phyloP scores from a whole-genome alignment of 164 flowering plant species.

The Nymphaea colorata region DNA sequence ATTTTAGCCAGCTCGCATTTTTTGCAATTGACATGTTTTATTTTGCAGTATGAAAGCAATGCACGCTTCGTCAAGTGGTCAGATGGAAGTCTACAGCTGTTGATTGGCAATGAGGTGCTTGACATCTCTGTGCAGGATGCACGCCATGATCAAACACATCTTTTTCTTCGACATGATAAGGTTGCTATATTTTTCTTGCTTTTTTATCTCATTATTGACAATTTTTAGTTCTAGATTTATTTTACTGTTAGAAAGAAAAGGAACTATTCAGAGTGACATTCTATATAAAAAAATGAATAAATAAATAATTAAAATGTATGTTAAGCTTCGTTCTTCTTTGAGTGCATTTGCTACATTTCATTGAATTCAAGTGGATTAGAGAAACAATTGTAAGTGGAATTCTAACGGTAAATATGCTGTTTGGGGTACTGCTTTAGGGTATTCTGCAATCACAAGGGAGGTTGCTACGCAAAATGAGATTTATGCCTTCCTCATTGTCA shows the following conservation, averaged over 20 bases:
- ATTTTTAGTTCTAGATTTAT: too few species aligned
- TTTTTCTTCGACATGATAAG: conserved; percentile 91
- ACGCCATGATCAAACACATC: conserved; percentile 89
- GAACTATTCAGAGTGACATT: too few species aligned
- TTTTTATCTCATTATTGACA: too few species aligned
- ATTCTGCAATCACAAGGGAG: conserved; percentile 97
- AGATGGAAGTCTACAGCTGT: conserved; percentile 87
- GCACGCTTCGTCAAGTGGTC: conserved; percentile 99
- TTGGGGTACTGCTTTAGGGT: conserved; percentile 38
- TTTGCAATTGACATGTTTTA: neutral
- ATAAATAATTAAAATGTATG: too few species aligned
- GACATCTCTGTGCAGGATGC: conserved; percentile 93
- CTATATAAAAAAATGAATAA: too few species aligned
- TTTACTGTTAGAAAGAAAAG: too few species aligned
- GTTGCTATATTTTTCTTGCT: conserved; percentile 17
- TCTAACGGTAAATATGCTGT: too few species aligned
- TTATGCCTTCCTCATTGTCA: conserved; percentile 91
- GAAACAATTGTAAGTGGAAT: too few species aligned
- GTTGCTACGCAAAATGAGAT: conserved; percentile 78
- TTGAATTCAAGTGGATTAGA: too few species aligned
- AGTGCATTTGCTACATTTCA: too few species aligned
- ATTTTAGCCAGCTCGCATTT: too few species aligned
- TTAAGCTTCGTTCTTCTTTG: too few species aligned
- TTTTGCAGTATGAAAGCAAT: conserved; percentile 84
- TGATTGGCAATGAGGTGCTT: conserved; percentile 95